Percentiles rank a stretch among this genome's conserved stretches.
Evolutionary conservation across 805 yeast species (phyloP).

Genomic region (Nakazawaea anatomiae): DNA sequence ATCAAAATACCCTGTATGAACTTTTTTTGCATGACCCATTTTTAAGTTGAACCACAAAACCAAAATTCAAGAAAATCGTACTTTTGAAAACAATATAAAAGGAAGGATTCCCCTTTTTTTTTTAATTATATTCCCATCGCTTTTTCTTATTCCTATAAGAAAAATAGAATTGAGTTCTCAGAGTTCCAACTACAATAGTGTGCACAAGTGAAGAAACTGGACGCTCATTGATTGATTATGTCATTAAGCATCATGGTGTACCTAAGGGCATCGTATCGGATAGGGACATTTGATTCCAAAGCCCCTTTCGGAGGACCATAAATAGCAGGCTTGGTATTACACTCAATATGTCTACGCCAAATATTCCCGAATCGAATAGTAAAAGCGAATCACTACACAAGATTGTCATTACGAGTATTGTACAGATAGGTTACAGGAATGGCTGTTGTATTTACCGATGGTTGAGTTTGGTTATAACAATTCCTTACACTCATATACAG

Average conservation of each 20-base stretch:
- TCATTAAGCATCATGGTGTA: background rate
- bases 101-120: too few relatives aligned
- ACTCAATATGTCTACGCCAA: background rate
- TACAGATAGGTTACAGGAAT: background rate
- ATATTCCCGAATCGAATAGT: background rate
- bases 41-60: too few relatives aligned
- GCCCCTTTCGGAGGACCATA: background rate
- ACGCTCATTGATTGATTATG: background rate
- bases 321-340: background rate
- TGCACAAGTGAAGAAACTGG: too few relatives aligned
- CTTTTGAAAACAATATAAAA: too few relatives aligned
- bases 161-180: too few relatives aligned
- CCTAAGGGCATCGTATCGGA: background rate
- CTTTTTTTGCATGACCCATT: too few relatives aligned
- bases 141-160: too few relatives aligned
- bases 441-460: background rate
- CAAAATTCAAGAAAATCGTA: too few relatives aligned
- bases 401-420: background rate
- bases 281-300: background rate
- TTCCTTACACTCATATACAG: background rate
- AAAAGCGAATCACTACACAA: background rate
- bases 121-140: too few relatives aligned
- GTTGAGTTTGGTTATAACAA: background rate
- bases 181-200: too few relatives aligned
- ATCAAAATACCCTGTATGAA: too few relatives aligned